Percentiles rank a stretch among this genome's conserved stretches.
phyloP scores from a whole-genome alignment of 306 rosid genomes.

The Lithocarpus polystachyus region DNA sequence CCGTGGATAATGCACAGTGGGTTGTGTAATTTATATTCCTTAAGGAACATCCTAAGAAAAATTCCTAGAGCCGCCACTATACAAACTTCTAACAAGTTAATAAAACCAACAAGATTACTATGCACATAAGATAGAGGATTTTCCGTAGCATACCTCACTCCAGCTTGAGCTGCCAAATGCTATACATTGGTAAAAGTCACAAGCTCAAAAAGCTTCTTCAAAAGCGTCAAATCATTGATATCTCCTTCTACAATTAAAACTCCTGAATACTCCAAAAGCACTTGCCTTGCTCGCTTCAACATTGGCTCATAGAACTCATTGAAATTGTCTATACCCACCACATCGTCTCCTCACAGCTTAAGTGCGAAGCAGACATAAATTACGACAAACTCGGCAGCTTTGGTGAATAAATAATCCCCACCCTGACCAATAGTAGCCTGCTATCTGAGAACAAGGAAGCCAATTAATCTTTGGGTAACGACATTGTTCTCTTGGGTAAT shows the following conservation, averaged over 20 bases:
- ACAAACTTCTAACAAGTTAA: constrained; percentile 83
- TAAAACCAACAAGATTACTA: constrained; percentile 91
- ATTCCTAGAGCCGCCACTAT: background rate
- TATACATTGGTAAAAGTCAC: constrained; percentile 90
- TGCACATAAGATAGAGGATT: constrained; percentile 94
- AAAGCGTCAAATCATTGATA: constrained; percentile 64
- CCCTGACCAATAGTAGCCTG: fast-evolving
- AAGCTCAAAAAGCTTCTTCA: constrained; percentile 87
- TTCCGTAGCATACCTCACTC: constrained; percentile 98
- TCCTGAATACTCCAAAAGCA: constrained; percentile 67
- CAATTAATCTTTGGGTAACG: too few relatives aligned
- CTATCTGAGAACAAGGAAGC: too few relatives aligned
- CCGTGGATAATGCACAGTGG: too few relatives aligned
- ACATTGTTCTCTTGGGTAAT: too few relatives aligned
- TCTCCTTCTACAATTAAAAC: constrained; percentile 90
- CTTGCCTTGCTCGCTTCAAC: constrained; percentile 76
- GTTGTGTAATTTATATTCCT: too few relatives aligned
- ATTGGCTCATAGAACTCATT: constrained; percentile 85
- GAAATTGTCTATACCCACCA: constrained; percentile 73
- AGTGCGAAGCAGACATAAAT: constrained; percentile 81
- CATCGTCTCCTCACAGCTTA: constrained; percentile 82
- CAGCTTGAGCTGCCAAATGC: constrained; percentile 98
- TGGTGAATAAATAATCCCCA: constrained; percentile 34
- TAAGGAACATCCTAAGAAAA: too few relatives aligned
- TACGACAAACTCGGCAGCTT: constrained; percentile 81